Conservation (phyloP, 805 yeast species). For the Metschnikowia bowlesiae region DNA sequence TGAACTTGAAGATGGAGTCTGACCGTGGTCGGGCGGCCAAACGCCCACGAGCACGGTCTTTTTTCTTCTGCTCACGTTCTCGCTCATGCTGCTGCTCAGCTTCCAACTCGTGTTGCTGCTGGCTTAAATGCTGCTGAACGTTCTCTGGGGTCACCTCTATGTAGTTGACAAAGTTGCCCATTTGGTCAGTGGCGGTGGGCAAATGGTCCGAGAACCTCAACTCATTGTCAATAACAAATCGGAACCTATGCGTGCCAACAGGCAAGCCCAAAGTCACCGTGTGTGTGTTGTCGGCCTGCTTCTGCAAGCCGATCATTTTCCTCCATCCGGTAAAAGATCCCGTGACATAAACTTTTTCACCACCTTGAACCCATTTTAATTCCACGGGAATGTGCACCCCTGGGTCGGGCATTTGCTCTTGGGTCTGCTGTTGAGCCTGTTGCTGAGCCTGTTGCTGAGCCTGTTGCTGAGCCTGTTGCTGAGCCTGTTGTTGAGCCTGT, state of each 20-base stretch:
- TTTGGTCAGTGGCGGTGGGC: conserved; percentile 96
- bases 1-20: conserved; percentile 61
- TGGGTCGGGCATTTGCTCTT: conserved; percentile 21
- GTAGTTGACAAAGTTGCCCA: conserved; percentile 93
- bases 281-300: conserved; percentile 51
- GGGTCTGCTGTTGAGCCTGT: conserved; percentile 3
- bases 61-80: conserved; percentile 4
- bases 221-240: conserved; percentile 93
- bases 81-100: conserved; percentile 17
- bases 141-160: conserved; percentile 61
- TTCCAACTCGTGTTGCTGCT: conserved; percentile 21
- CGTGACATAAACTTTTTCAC: conserved; percentile 88
- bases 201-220: conserved; percentile 79
- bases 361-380: conserved; percentile 95
- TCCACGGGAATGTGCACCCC: conserved; percentile 49
- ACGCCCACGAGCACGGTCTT: conserved; percentile 24
- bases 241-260: conserved; percentile 86
- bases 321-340: conserved; percentile 99
- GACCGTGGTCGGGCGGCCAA: conserved; percentile 33
- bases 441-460: conserved; percentile 9
- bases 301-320: conserved; percentile 85
- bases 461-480: background rate
- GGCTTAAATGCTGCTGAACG: conserved; percentile 28
- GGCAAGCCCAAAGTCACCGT: conserved; percentile 74
- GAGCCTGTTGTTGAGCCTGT: background rate